Base-by-base conservation (phyloP, 1,139 yeast species). In the Yamadazyma epiphylla region DNA sequence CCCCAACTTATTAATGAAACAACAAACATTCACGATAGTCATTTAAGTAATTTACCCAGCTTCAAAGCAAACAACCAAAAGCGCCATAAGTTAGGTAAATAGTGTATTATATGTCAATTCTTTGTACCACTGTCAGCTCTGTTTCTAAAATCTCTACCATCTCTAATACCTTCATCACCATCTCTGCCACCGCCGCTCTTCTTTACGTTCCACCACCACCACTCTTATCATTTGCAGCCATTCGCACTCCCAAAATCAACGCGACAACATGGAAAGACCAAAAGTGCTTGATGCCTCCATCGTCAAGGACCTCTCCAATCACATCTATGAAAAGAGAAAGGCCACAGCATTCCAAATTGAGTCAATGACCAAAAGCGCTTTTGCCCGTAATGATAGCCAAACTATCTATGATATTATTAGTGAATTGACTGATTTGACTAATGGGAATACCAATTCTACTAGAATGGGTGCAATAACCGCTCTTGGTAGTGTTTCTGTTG, bases 281-380 rank as follows among this genome's bases (percentile, higher is more conserved):
- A 54, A 49, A 32, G 59, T 66, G n/a, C 51, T 67, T 68, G 97
- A 89, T 41, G 76, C 78, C 45, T 72, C 86, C 16, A 75, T 88
- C 35, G 73, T 80, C 41, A 83, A 86, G 54, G 96, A 95, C 28
- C 72, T 91, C 30, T 79, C 84, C 43, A 96, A 94, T 56, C 80
- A 94, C 37, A 77, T 91, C 28, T 91, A 91, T 53, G 98, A 94
- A 49, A 89, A 88, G 58, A 76, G 99, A 29, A 91, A 91, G 53
- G 83, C 91, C 3, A 94, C 97, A 0, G 98, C 99, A 0, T 70
- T 84, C 41, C 96, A 88, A 51, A 69, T 91, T 30, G 98, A 91
- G 52, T 77, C 81, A 38, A 69, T 80, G 12, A 87, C 89, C 26
- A 79, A 87, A 41, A 74, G 81, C 27, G 80, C 86, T 25, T 57